Evolutionary conservation across 2,329 filamentous ascomycete genomes (phyloP), one percentile per base, ranked within the genome.

Genomic region (Ascochyta viciae-villosae): DNA sequence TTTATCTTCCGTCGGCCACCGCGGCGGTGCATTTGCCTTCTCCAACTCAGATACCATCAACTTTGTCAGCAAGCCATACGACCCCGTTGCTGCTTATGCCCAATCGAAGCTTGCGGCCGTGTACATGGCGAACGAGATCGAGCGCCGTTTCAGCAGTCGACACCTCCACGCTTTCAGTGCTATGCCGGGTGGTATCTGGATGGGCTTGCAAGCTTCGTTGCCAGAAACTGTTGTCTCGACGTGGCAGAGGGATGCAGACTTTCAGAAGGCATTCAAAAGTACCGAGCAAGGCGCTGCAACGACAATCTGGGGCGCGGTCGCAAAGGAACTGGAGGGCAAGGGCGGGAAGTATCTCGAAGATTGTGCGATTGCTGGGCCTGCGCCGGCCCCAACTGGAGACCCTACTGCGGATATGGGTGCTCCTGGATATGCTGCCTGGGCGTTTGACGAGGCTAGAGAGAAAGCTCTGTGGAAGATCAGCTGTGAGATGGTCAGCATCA

Each of bases 101-200:
- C 78, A 82, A 54, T 76, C 77, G 37, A 86, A 85, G 63, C 74
- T 78, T 0, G 81, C 82, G 5, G 82, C 81, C 46, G 75, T 84
- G 22, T 82, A 78, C 62, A 77, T 81, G 52, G 78, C 82, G 6
- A 83, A 81, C 57, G 76, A 83, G 48, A 73, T 85, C 26, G 81
- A 85, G 33, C 74, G 81, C 1, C 76, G 76, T 1, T 83, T 81
- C 60, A 78, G 77, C 4, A 24, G 67, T 0, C 61, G 71, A 3
- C 77, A 80, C 10, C 60, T 85, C 0, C 81, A 82, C 49, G 81
- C 75, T 0, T 66, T 72, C 15, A 75, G 74, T 19, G 50, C 83
- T 6, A 79, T 83, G 50, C 83, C 83, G 0, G 82, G 83, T 8
- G 71, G 75, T 3, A 82, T 80, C n/a, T 72, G 77, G 50, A 70